Conservation (phyloP, 768 basidiomycete genomes). For the Cytidiella melzeri region DNA sequence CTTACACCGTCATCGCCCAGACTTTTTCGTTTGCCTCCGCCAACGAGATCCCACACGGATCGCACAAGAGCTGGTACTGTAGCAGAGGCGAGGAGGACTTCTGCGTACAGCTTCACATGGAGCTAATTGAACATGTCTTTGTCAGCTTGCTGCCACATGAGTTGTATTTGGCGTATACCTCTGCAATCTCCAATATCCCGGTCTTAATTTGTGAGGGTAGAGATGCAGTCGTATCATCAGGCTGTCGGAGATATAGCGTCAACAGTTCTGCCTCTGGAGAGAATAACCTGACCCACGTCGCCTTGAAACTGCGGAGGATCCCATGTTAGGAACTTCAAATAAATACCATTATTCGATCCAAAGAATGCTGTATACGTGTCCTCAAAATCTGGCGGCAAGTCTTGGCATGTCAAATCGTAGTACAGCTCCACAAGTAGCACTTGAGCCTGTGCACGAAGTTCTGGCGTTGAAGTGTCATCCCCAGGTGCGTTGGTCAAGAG, state of each 20-base stretch:
- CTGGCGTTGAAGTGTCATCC: constrained; percentile 29
- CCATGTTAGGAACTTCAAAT: constrained; percentile 80
- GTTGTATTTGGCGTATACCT: constrained; percentile 50
- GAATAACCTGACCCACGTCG: constrained; percentile 48
- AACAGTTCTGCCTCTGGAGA: background rate
- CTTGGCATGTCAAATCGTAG: constrained; percentile 92
- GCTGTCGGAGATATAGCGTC: constrained; percentile 31
- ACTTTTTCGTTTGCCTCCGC: constrained; percentile 59
- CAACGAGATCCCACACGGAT: constrained; percentile 86
- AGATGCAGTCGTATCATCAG: constrained; percentile 78
- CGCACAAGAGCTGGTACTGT: constrained; percentile 74
- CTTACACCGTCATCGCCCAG: constrained; percentile 71
- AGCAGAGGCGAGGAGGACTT: constrained; percentile 57
- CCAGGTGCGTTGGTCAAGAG: constrained; percentile 39
- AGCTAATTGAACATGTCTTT: constrained; percentile 47
- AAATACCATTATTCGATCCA: constrained; percentile 57
- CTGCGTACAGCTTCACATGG: constrained; percentile 78
- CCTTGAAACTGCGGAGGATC: constrained; percentile 60
- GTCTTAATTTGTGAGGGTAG: constrained; percentile 90
- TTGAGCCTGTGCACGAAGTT: constrained; percentile 65
- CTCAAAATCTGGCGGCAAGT: constrained; percentile 91
- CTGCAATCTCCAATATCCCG: constrained; percentile 82
- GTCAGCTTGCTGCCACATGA: too few species aligned
- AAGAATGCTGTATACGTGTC: constrained; percentile 85
- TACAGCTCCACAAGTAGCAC: constrained; percentile 80